Percentiles rank a stretch among this genome's conserved stretches.
Evolutionary conservation across 495 filamentous ascomycete genomes (phyloP).

Genomic region (Penicillium maclennaniae): DNA sequence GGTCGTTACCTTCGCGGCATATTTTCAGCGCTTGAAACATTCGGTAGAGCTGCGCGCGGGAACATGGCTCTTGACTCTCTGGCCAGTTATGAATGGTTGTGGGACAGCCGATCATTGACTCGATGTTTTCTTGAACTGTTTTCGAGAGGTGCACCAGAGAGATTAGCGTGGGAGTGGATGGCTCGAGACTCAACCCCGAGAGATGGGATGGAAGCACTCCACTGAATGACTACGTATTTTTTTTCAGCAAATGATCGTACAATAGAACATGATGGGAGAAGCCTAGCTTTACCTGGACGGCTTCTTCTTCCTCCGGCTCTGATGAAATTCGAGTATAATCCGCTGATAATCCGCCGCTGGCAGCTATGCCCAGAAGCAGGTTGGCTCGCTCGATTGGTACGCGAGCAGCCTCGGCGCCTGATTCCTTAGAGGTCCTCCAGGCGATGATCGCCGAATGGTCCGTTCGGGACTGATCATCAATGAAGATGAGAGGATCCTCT

Average conservation of each 20-base stretch:
- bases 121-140: not conserved
- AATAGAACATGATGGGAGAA: too few relatives aligned
- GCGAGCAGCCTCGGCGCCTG: too few relatives aligned
- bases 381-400: not conserved
- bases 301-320: not conserved
- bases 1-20: not conserved
- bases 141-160: not conserved
- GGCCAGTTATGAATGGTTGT: not conserved
- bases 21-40: slow-evolving; percentile 1
- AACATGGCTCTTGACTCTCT: not conserved
- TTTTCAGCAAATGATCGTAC: too few relatives aligned
- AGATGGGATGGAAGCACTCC: not conserved
- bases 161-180: not conserved
- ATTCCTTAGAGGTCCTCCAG: too few relatives aligned
- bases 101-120: not conserved
- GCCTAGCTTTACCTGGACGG: not conserved
- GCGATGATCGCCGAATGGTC: not conserved
- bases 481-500: not conserved
- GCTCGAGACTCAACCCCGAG: not conserved
- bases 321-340: not conserved
- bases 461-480: not conserved
- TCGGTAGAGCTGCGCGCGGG: not conserved
- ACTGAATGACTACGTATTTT: not conserved
- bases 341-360: not conserved
- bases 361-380: not conserved